A percentile compares a stretch with the other conserved stretches of the same genome.
phyloP scores from a whole-genome alignment of 257 asterid species.

The Striga asiatica region DNA sequence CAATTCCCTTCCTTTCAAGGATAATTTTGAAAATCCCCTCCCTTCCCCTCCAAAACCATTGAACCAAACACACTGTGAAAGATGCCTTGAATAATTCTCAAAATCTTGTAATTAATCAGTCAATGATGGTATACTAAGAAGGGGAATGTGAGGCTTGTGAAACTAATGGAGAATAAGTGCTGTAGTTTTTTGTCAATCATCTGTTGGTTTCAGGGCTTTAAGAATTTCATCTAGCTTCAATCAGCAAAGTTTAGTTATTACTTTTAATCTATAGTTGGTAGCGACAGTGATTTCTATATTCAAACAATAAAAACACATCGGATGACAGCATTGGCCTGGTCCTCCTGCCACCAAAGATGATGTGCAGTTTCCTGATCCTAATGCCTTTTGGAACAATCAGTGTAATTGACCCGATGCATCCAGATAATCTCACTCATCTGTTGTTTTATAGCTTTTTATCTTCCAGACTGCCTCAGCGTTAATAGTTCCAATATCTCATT shows the following conservation, averaged over 20 bases:
- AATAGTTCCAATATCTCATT: not conserved
- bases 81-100: not conserved
- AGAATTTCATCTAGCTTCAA: not conserved
- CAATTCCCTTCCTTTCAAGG: too few species aligned
- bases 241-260: not conserved
- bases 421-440: not conserved
- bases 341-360: not conserved
- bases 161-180: not conserved
- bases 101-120: slow-evolving; percentile 2
- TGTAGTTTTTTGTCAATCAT: not conserved
- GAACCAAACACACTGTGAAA: too few species aligned
- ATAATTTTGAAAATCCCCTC: too few species aligned
- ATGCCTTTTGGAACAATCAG: not conserved
- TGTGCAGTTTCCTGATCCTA: not conserved
- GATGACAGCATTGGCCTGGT: not conserved
- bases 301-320: not conserved
- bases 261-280: not conserved
- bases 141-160: not conserved
- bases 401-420: not conserved
- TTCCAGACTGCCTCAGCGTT: not conserved
- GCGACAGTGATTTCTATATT: not conserved
- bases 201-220: not conserved
- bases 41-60: too few species aligned
- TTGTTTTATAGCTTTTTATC: not conserved
- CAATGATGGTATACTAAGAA: not conserved